phyloP scores from a whole-genome alignment of 1,284 basidiomycete species.

The Caloboletus firmus region DNA sequence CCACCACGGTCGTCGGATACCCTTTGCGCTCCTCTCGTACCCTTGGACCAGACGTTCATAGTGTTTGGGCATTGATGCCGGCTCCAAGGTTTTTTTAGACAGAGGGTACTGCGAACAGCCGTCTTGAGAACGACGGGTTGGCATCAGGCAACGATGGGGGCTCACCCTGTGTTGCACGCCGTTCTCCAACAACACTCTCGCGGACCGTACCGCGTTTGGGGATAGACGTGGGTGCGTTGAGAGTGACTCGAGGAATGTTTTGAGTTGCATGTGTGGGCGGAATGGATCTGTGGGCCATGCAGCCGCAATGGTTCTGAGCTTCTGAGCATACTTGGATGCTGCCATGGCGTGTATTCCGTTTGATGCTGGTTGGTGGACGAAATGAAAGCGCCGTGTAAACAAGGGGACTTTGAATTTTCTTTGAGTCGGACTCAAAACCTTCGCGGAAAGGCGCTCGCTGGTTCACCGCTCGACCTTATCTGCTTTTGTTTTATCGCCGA shows the following conservation, averaged over 20 bases:
- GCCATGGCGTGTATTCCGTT: slow-evolving; percentile 23
- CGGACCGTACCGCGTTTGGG: slow-evolving; percentile 54
- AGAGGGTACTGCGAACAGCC: slow-evolving; percentile 53
- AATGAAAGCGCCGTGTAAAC: background rate
- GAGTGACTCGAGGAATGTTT: slow-evolving; percentile 60
- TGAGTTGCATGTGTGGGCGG: slow-evolving; percentile 70
- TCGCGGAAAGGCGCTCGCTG: slow-evolving; percentile 18
- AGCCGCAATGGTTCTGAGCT: slow-evolving; percentile 52
- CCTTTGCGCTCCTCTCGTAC: slow-evolving; percentile 68
- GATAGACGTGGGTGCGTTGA: slow-evolving; percentile 67
- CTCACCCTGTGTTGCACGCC: slow-evolving; percentile 57
- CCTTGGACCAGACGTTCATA: slow-evolving; percentile 70
- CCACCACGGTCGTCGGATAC: slow-evolving; percentile 78
- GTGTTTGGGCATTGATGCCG: slow-evolving; percentile 67
- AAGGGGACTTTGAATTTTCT: slow-evolving; percentile 16
- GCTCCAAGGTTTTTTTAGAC: slow-evolving; percentile 59
- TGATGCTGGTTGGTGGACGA: background rate
- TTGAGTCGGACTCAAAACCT: slow-evolving; percentile 24
- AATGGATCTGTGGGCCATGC: slow-evolving; percentile 70
- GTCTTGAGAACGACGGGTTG: background rate
- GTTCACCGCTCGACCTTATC: background rate
- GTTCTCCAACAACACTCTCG: slow-evolving; percentile 53
- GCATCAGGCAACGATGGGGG: background rate
- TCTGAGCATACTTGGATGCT: slow-evolving; percentile 45
- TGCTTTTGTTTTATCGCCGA: too few species aligned